Base-by-base conservation (phyloP, 2,329 filamentous ascomycete species). In the Cyclaneusma minus region DNA sequence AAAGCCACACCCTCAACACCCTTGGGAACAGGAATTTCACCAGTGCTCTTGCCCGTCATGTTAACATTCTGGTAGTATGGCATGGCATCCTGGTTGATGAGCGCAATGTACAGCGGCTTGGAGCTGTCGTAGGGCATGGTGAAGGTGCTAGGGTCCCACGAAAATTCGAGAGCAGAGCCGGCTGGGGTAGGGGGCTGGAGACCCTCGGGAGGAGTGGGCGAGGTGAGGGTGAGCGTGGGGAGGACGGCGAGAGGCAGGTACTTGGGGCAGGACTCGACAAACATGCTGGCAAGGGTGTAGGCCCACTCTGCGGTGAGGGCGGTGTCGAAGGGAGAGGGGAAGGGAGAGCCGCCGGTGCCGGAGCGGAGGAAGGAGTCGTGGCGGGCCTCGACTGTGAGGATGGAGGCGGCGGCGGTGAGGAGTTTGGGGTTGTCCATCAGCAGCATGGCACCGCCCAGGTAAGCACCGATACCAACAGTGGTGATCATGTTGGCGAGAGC, bases 401-500 rank as follows among this genome's bases (percentile, higher is more conserved):
- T 45, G 8, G 33, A 37, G n/a, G 31, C 33, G 5, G 43, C 33
- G 7, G 39, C 38, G 7, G 37, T 35, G 7, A 42, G 31, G 10
- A 46, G 28, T 5, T 23, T 28, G 9, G 40, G 32, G 18, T 43
- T 38, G 23, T 41, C 34, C 5, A 36, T 34, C n/a, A 47, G 29
- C 7, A 33, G 31, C 13, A 30, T 25, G 13, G 29, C 34, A 4
- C 42, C 38, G 3, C 39, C 41, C 5, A 46, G 34, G 26, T 44
- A 40, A 22, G 38, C 40, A 11, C 43, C 41, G 19, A 46, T 43
- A 18, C 43, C 39, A 10, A 42, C 36, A 6, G 35, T 37, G 5
- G 40, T 45, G 26, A 49, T 41, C 33, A 46, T 44, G 25, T 42
- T 46, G 20, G 41, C 45, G 7, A 47, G 35, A 9, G 36, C 35